These are phyloP conservation scores for Quercus tomentella DNA, from an alignment of 331 rosid species.

Conservation along the genomic window DNA sequence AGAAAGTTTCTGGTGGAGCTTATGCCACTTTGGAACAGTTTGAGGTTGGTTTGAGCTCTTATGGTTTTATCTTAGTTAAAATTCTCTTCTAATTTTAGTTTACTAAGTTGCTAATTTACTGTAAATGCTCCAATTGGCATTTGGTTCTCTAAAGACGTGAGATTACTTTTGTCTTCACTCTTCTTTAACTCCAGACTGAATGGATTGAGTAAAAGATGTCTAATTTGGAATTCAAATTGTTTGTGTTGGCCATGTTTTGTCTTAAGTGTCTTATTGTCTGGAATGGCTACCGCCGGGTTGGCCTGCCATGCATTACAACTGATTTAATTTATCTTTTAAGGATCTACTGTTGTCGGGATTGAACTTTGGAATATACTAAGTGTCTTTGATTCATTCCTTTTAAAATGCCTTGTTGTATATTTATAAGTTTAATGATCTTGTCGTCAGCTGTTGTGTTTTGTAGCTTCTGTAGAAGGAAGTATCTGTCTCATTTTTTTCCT, in stretches of 20 bases:
- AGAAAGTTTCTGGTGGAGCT: constrained; percentile 42
- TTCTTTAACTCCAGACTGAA: background rate
- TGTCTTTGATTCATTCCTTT: background rate
- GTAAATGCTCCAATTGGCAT: background rate
- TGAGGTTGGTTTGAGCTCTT: constrained; percentile 40
- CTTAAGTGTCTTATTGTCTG: background rate
- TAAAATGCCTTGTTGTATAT: background rate
- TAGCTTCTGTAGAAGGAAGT: background rate
- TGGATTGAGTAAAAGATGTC: background rate
- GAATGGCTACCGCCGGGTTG: background rate
- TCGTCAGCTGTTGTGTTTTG: background rate
- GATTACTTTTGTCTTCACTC: background rate
- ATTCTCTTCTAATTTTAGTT: background rate
- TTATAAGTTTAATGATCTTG: background rate
- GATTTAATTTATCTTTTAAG: background rate
- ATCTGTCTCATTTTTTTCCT: background rate
- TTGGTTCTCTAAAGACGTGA: background rate
- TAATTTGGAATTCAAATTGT: background rate
- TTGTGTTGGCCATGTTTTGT: background rate
- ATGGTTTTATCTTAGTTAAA: constrained; percentile 1
- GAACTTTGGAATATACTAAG: background rate
- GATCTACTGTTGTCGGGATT: background rate
- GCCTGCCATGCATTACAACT: background rate
- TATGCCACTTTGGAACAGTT: constrained; percentile 55
- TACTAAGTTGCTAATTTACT: background rate